phyloP scores from a whole-genome alignment of 257 asterid genomes.

The Solanum megistacrolobum region DNA sequence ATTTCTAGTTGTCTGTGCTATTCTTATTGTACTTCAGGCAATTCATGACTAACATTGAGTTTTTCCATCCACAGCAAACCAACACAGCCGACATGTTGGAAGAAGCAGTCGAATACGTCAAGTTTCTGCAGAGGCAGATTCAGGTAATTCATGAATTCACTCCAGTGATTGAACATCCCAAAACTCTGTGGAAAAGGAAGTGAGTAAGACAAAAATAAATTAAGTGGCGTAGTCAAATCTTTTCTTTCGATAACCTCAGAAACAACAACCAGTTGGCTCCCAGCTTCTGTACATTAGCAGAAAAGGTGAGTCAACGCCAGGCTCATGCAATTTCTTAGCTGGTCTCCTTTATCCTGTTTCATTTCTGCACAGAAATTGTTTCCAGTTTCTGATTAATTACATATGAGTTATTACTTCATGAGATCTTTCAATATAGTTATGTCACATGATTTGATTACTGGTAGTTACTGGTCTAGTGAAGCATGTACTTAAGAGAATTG shows the following conservation, averaged over 20 bases:
- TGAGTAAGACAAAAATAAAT: neutral
- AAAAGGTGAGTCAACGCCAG: neutral
- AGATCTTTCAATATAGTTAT: neutral
- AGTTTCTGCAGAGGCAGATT: constrained; percentile 71
- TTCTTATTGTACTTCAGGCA: neutral
- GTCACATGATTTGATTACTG: neutral
- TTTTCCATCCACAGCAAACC: constrained; percentile 60
- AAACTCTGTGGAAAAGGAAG: neutral
- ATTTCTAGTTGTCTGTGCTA: neutral
- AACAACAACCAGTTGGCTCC: neutral
- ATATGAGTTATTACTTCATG: neutral
- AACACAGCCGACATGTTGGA: constrained; percentile 98
- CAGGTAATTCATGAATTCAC: constrained; percentile 38
- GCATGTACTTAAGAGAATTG: neutral
- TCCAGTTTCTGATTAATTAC: neutral
- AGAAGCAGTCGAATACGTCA: constrained; percentile 86
- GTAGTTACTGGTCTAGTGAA: neutral
- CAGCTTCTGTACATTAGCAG: neutral
- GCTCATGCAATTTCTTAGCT: neutral
- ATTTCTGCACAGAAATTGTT: neutral
- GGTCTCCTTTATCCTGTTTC: neutral
- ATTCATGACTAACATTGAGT: neutral
- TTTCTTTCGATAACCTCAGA: neutral
- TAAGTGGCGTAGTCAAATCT: neutral
- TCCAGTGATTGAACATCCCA: neutral